Evolutionary conservation across 176 grass and related monocot species (phyloP).

Genomic region (Elymus sibiricus): DNA sequence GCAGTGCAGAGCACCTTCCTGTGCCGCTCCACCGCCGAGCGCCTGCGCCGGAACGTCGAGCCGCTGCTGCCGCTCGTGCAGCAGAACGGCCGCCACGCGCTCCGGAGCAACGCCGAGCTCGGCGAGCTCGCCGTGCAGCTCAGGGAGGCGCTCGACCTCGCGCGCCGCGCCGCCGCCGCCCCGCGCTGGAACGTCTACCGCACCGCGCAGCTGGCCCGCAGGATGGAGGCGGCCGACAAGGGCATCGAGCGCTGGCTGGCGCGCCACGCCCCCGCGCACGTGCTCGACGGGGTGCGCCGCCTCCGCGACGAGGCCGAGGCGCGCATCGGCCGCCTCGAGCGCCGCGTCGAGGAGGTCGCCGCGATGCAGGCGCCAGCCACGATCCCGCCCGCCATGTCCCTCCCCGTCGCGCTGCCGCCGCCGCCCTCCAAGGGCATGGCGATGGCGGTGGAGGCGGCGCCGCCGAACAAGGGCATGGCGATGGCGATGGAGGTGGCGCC

Average conservation of each 20-base stretch:
- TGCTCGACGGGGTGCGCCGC: conserved; percentile 64
- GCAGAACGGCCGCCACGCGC: conserved; percentile 22
- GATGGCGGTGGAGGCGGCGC: neutral
- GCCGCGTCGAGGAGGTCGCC: conserved; percentile 61
- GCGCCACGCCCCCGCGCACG: conserved; percentile 69
- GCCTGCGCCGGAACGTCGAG: conserved; percentile 81
- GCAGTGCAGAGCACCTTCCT: conserved; percentile 55
- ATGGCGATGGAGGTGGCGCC: neutral
- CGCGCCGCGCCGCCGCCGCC: conserved; percentile 53
- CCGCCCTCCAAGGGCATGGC: conserved; percentile 16
- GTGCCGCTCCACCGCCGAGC: conserved; percentile 75
- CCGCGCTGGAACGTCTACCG: conserved; percentile 98
- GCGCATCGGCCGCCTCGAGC: conserved; percentile 71
- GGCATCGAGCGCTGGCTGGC: conserved; percentile 72
- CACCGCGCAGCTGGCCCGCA: conserved; percentile 66
- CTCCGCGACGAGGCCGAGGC: conserved; percentile 66
- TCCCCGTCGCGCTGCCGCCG: conserved; percentile 33
- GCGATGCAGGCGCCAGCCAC: neutral
- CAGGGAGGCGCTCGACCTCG: conserved; percentile 68
- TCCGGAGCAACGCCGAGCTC: conserved; percentile 46
- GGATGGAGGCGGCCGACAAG: conserved; percentile 79
- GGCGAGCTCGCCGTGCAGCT: conserved; percentile 66
- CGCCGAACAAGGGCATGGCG: neutral
- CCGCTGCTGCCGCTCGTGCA: conserved; percentile 79
- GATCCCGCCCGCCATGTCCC: conserved; percentile 31